Percentiles rank a stretch among this genome's conserved stretches.
These are phyloP conservation scores for Linderniella brevidens DNA, from an alignment of 257 asterid species.

Conservation along the genomic window DNA sequence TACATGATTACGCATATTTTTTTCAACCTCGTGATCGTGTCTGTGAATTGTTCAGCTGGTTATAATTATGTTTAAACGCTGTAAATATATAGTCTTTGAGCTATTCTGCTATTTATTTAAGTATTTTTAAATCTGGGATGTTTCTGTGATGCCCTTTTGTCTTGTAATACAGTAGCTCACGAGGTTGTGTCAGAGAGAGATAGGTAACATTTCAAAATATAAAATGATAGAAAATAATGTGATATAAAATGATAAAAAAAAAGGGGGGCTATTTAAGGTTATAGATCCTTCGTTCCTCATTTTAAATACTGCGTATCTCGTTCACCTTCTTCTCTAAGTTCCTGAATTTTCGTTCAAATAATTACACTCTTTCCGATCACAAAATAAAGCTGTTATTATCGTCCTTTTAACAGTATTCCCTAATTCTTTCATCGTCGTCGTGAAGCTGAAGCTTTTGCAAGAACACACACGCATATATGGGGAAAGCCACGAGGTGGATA, in stretches of 20 bases:
- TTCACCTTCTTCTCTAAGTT: slow-evolving; percentile 5
- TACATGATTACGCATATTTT: slow-evolving; percentile 8
- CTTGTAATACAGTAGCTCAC: slow-evolving; percentile 39
- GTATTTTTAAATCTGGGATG: slow-evolving; percentile 9
- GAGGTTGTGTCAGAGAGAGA: slow-evolving; percentile 43
- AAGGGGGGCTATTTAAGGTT: slow-evolving; percentile 20
- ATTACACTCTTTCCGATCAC: slow-evolving; percentile 5
- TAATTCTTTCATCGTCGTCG: not conserved
- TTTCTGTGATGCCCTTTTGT: slow-evolving; percentile 43
- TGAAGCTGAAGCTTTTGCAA: not conserved
- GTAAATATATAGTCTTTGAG: slow-evolving; percentile 7
- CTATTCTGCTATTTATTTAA: slow-evolving; percentile 20
- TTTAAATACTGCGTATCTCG: slow-evolving; percentile 4
- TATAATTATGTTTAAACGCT: not conserved
- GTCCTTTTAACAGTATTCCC: slow-evolving; percentile 4
- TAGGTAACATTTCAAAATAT: slow-evolving; percentile 2
- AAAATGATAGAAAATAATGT: slow-evolving; percentile 7
- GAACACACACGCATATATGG: slow-evolving; percentile 27
- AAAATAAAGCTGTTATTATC: not conserved
- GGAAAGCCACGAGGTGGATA: slow-evolving; percentile 72
- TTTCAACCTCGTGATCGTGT: slow-evolving; percentile 24
- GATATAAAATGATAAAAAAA: slow-evolving; percentile 15
- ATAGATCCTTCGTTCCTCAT: slow-evolving; percentile 4
- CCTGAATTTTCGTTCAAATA: slow-evolving; percentile 7
- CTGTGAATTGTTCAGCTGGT: slow-evolving; percentile 8